Evolutionary conservation across 805 yeast genomes (phyloP).

Genomic region (Ogataea pignaliae): DNA sequence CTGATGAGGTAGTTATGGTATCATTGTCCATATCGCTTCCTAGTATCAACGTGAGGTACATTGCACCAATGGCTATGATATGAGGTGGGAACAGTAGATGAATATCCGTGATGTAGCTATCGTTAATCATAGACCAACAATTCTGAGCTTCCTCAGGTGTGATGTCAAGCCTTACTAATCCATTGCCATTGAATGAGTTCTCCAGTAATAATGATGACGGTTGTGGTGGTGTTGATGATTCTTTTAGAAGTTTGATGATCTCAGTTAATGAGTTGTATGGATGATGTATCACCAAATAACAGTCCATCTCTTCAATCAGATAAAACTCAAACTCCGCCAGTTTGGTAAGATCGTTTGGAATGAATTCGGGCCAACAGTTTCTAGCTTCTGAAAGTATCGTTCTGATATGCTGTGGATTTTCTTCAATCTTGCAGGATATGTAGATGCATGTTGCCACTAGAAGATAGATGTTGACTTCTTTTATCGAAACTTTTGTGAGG

Average conservation of each 20-base stretch:
- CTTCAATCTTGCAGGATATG: slow-evolving; percentile 90
- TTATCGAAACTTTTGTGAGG: slow-evolving; percentile 62
- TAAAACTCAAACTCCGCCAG: slow-evolving; percentile 96
- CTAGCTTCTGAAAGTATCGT: slow-evolving; percentile 80
- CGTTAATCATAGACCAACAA: slow-evolving; percentile 87
- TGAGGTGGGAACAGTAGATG: slow-evolving; percentile 87
- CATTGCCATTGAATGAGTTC: background rate
- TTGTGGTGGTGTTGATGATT: slow-evolving; percentile 12
- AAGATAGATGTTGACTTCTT: slow-evolving; percentile 79
- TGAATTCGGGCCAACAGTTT: slow-evolving; percentile 89
- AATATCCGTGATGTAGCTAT: slow-evolving; percentile 82
- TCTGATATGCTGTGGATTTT: slow-evolving; percentile 90
- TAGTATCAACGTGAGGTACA: slow-evolving; percentile 72
- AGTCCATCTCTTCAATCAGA: slow-evolving; percentile 79
- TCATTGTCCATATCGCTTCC: slow-evolving; percentile 32
- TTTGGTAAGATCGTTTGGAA: slow-evolving; percentile 86
- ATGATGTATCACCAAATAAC: slow-evolving; percentile 68
- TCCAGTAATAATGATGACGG: slow-evolving; percentile 1
- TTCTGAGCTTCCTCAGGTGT: slow-evolving; percentile 72
- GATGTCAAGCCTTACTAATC: slow-evolving; percentile 24
- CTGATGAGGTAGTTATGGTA: background rate
- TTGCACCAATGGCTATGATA: slow-evolving; percentile 72
- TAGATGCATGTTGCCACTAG: slow-evolving; percentile 82
- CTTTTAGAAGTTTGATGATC: slow-evolving; percentile 40
- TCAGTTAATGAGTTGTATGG: slow-evolving; percentile 64